phyloP scores from a whole-genome alignment of 2,329 filamentous ascomycete species.

The Lasiodiplodia hormozganensis region DNA sequence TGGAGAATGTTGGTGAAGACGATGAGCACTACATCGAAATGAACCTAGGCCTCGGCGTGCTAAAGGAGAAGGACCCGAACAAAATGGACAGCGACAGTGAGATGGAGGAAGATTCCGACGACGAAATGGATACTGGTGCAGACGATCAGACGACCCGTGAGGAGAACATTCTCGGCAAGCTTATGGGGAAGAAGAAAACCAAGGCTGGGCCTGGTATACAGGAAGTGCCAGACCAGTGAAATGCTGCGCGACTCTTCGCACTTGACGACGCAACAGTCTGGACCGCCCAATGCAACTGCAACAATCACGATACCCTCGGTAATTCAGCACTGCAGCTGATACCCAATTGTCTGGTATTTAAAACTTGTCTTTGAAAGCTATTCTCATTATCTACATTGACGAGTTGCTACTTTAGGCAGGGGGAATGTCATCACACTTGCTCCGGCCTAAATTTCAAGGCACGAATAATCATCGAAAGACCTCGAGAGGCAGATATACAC shows the following conservation, averaged over 20 bases:
- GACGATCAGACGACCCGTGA: conserved; percentile 30
- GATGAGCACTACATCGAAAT: conserved; percentile 49
- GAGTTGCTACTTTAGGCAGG: not conserved
- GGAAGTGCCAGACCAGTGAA: conserved; percentile 38
- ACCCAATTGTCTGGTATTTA: not conserved
- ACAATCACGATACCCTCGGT: not conserved
- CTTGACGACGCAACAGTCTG: not conserved
- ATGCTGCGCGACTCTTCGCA: not conserved
- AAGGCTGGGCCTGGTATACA: conserved; percentile 38
- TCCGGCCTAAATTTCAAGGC: not conserved
- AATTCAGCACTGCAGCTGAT: not conserved
- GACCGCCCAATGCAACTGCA: not conserved
- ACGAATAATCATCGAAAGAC: not conserved
- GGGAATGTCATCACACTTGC: not conserved
- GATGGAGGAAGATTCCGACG: conserved; percentile 33
- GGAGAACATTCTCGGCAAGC: conserved; percentile 45
- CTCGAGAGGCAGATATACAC: not conserved
- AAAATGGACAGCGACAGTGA: conserved; percentile 34
- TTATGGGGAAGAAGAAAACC: conserved; percentile 43
- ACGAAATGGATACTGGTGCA: conserved; percentile 30
- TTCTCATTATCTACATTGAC: not conserved
- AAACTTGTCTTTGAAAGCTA: too few relatives aligned
- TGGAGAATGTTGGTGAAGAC: conserved; percentile 44
- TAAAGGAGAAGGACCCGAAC: conserved; percentile 48
- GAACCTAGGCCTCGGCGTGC: conserved; percentile 56